Percentiles rank a stretch among this genome's conserved stretches.
phyloP scores from a whole-genome alignment of 2,329 filamentous ascomycete species.

The Talaromyces marneffei region DNA sequence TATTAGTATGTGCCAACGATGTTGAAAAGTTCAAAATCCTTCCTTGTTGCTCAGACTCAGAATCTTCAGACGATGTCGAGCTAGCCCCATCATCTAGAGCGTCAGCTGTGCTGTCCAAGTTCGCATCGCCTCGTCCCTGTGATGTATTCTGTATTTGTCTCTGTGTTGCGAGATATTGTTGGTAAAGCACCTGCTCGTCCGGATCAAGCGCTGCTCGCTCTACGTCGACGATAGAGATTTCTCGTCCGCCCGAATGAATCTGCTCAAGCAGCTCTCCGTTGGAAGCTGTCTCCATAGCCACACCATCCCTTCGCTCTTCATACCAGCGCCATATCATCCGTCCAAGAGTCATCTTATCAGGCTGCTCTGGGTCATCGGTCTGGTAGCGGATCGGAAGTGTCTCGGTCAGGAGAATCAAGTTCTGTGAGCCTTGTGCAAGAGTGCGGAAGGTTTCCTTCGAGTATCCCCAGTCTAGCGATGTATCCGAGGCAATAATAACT shows the following conservation, averaged over 20 bases:
- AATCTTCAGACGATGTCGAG: slow-evolving; percentile 81
- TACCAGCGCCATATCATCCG: slow-evolving; percentile 75
- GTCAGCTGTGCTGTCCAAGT: slow-evolving; percentile 70
- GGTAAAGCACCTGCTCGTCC: slow-evolving; percentile 73
- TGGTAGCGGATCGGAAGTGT: slow-evolving; percentile 37
- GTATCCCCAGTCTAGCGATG: slow-evolving; percentile 90
- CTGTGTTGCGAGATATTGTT: slow-evolving; percentile 87
- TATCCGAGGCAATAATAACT: slow-evolving; percentile 88
- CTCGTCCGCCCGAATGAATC: slow-evolving; percentile 59
- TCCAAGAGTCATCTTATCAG: slow-evolving; percentile 56
- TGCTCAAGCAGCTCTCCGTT: slow-evolving; percentile 59
- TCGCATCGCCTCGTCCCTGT: slow-evolving; percentile 61
- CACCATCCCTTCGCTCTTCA: slow-evolving; percentile 61
- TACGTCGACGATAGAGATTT: slow-evolving; percentile 57
- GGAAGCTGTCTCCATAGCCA: slow-evolving; percentile 52
- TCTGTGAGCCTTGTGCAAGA: slow-evolving; percentile 70
- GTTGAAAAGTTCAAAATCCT: slow-evolving; percentile 85
- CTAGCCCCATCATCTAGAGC: slow-evolving; percentile 69
- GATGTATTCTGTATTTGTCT: slow-evolving; percentile 78
- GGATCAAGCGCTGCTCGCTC: slow-evolving; percentile 63
- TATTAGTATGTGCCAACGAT: slow-evolving; percentile 72
- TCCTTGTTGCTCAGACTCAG: slow-evolving; percentile 83
- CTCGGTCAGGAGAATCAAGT: slow-evolving; percentile 83
- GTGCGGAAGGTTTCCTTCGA: slow-evolving; percentile 71
- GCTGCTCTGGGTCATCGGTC: slow-evolving; percentile 20